phyloP scores from a whole-genome alignment of 169 alveolate genomes.

The Plasmodium malariae region DNA sequence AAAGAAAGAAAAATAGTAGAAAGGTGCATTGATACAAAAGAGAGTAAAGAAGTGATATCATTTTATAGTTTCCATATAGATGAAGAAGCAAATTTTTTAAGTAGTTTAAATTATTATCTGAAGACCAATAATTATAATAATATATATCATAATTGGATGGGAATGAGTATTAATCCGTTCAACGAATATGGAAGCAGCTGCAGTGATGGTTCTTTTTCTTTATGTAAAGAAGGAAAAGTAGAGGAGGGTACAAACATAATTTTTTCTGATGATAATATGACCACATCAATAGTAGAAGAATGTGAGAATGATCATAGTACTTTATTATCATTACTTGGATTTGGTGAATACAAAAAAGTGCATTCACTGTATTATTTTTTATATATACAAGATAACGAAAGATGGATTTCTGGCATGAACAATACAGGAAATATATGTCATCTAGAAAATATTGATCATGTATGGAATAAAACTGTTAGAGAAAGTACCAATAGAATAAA shows the following conservation, averaged over 20 bases:
- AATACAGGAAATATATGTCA: slow-evolving; percentile 62
- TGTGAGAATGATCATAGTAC: not conserved
- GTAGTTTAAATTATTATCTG: slow-evolving; percentile 62
- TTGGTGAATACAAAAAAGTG: slow-evolving; percentile 13
- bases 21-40: slow-evolving; percentile 27
- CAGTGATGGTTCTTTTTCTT: not conserved
- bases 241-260: not conserved
- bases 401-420: slow-evolving; percentile 64
- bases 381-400: slow-evolving; percentile 64
- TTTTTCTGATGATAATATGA: not conserved
- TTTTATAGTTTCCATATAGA: slow-evolving; percentile 67
- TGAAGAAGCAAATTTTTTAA: slow-evolving; percentile 73
- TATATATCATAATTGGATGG: slow-evolving; percentile 74
- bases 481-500: slow-evolving; percentile 59
- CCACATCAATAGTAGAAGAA: slow-evolving; percentile 7
- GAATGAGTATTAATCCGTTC: slow-evolving; percentile 76
- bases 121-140: slow-evolving; percentile 28
- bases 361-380: slow-evolving; percentile 52
- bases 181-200: slow-evolving; percentile 26
- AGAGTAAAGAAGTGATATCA: not conserved
- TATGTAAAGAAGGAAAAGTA: not conserved
- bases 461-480: slow-evolving; percentile 74
- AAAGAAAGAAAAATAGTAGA: slow-evolving; percentile 71
- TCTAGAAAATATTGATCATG: slow-evolving; percentile 46
- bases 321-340: not conserved